phyloP scores from a whole-genome alignment of 2,329 filamentous ascomycete genomes.

The Colletotrichum australisinense region DNA sequence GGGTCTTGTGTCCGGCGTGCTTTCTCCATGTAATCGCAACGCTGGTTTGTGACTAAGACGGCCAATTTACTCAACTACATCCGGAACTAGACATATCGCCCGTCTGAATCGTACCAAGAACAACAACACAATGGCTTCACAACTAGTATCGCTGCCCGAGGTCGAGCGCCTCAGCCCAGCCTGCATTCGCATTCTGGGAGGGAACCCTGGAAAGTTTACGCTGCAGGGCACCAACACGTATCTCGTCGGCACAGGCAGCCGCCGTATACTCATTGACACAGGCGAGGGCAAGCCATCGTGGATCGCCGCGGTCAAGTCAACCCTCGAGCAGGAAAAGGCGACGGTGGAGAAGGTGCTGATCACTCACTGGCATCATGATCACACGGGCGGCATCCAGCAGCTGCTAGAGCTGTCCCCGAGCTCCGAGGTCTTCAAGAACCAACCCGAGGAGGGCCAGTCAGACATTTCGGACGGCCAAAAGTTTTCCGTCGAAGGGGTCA shows the following conservation, averaged over 20 bases:
- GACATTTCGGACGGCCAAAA: constrained; percentile 63
- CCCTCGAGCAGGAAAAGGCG: constrained; percentile 76
- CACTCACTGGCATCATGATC: constrained; percentile 94
- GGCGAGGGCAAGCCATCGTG: constrained; percentile 84
- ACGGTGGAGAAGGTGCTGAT: constrained; percentile 78
- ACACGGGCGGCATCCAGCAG: constrained; percentile 80
- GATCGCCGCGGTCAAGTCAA: constrained; percentile 72
- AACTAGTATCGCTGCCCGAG: constrained; percentile 74
- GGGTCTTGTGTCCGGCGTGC: background rate
- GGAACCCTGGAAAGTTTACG: constrained; percentile 87
- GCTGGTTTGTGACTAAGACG: constrained; percentile 18
- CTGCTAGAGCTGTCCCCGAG: constrained; percentile 73
- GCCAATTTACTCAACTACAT: background rate
- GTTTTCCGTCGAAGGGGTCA: constrained; percentile 71
- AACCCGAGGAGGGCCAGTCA: constrained; percentile 63
- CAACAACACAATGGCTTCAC: constrained; percentile 70
- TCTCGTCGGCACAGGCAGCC: constrained; percentile 79
- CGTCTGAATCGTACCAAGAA: background rate
- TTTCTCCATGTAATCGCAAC: background rate
- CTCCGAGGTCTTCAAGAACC: constrained; percentile 74
- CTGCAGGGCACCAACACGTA: constrained; percentile 94
- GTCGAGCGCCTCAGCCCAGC: constrained; percentile 82
- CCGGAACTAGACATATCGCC: background rate
- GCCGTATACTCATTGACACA: constrained; percentile 88
- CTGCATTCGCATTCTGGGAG: constrained; percentile 87